Base-by-base conservation (phyloP, 1,284 basidiomycete genomes). In the Hypsizygus ulmarius region DNA sequence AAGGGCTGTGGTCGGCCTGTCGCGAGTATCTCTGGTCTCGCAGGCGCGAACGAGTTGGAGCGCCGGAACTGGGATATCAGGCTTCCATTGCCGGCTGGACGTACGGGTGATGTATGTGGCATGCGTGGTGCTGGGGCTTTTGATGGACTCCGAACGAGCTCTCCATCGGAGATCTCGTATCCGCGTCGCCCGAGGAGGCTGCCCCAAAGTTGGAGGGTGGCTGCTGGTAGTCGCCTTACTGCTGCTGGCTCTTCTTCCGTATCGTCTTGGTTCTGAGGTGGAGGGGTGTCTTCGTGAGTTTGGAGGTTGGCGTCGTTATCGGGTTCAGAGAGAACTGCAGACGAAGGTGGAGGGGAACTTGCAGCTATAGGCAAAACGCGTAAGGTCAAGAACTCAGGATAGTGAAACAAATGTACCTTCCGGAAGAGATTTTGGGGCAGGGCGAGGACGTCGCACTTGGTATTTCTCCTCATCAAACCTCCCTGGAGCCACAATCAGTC, bases 131-230 rank as follows among this genome's bases (percentile, higher is more conserved):
- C 30, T 51, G 71, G 68, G 1, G 64, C 65, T 63, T 81, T 82
- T 1, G 75, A 72, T 2, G 78, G 77, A 51, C 76, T 81, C 21
- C 77, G 73, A 5, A 82, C 59, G 47, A 87, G 70, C 50, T 75
- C 72, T 11, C 81, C 78, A 10, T 68, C 69, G 8, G 73, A 65
- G 38, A 86, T 64, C 50, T 78, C 74, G 61, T 82, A 87, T 7
- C 85, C 86, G 14, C 85, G 75, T 30, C 73, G 68, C 49, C 77
- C 75, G 30, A 89, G 73, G 12, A 89, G 75, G 52, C 73, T 75
- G 39, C 77, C 72, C 86, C 86, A 88, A 5, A 89, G 71, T 49
- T 80, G 77, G 16, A 84, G 70, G 4, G 82, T 82, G 2, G 81
- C 71, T 0, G 72, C 72, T 0, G 81, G 81, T 0, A 81, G 65